Conservation (phyloP, 2,329 filamentous ascomycete genomes). For the Metarhizium album region DNA sequence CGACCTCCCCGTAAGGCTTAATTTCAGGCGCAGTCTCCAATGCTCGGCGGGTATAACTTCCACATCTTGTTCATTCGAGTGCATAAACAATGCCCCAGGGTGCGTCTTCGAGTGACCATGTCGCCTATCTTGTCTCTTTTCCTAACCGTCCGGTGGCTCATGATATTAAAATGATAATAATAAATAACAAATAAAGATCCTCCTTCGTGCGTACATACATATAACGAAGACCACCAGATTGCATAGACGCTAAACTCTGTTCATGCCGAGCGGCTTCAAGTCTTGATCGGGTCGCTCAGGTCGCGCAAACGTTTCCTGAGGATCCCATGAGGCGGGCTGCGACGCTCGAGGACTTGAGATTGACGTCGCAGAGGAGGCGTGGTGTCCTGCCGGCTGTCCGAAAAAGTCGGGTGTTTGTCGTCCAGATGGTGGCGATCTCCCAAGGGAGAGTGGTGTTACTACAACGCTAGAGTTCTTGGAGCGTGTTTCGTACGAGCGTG, state of each 20-base stretch:
- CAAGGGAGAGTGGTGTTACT: conserved; percentile 40
- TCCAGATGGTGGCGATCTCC: conserved; percentile 25
- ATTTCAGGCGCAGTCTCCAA: too few relatives aligned
- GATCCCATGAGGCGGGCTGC: conserved; percentile 30
- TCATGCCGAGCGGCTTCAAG: conserved; percentile 47
- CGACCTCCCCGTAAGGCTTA: too few relatives aligned
- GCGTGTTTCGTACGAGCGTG: conserved; percentile 68
- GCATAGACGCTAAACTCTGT: conserved; percentile 28
- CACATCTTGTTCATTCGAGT: too few relatives aligned
- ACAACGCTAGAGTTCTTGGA: conserved; percentile 43
- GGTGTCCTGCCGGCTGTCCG: conserved; percentile 41
- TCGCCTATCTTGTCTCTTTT: background rate
- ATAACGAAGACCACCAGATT: too few relatives aligned
- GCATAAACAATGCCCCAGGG: too few relatives aligned
- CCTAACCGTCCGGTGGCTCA: too few relatives aligned
- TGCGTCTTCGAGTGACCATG: background rate
- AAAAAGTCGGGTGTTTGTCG: conserved; percentile 45
- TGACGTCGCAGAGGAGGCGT: conserved; percentile 42
- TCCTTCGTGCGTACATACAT: too few relatives aligned
- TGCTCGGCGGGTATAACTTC: too few relatives aligned
- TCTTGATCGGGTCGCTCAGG: conserved; percentile 19
- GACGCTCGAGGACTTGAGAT: conserved; percentile 46
- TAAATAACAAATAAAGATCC: too few relatives aligned
- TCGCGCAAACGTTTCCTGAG: conserved; percentile 27
- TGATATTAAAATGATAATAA: too few relatives aligned